A percentile compares a stretch with the other conserved stretches of the same genome.
phyloP scores from a whole-genome alignment of 2,329 filamentous ascomycete genomes.

The Raffaelea albimanens region DNA sequence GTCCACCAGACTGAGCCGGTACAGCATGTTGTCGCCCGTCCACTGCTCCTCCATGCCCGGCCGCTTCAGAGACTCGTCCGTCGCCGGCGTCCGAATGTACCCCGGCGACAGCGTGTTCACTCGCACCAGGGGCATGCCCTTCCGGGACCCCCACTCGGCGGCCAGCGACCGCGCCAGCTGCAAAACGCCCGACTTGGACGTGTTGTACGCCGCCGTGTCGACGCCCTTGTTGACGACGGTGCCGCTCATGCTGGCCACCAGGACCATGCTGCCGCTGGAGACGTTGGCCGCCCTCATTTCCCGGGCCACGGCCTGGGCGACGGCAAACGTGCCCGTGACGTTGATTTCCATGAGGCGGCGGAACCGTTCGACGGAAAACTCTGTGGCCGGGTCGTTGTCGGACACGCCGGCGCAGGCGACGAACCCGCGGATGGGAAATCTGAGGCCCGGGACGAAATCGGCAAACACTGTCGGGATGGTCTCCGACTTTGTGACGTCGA shows the following conservation, averaged over 20 bases:
- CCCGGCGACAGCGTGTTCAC: slow-evolving; percentile 45
- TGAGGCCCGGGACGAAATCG: slow-evolving; percentile 11
- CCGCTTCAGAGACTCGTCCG: not conserved
- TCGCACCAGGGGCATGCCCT: slow-evolving; percentile 31
- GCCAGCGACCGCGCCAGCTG: slow-evolving; percentile 59
- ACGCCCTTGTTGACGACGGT: slow-evolving; percentile 28
- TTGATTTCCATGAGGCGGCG: slow-evolving; percentile 61
- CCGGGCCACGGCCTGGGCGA: slow-evolving; percentile 51
- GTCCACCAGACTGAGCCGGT: not conserved
- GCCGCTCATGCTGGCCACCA: slow-evolving; percentile 25
- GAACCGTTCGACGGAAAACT: slow-evolving; percentile 37
- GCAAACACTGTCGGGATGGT: slow-evolving; percentile 12
- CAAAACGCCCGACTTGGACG: slow-evolving; percentile 61
- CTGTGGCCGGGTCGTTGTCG: slow-evolving; percentile 15
- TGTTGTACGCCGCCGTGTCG: slow-evolving; percentile 54
- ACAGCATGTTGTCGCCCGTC: not conserved
- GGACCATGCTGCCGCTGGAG: slow-evolving; percentile 18
- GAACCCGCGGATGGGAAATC: slow-evolving; percentile 20
- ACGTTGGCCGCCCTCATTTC: slow-evolving; percentile 32
- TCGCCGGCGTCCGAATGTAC: slow-evolving; percentile 27
- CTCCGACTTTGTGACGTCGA: slow-evolving; percentile 16
- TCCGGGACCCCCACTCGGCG: slow-evolving; percentile 39
- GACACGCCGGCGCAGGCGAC: slow-evolving; percentile 23
- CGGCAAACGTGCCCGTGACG: slow-evolving; percentile 61
- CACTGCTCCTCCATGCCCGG: slow-evolving; percentile 1